Conservation (phyloP, 176 grass and related monocot species). For the Lolium perenne region DNA sequence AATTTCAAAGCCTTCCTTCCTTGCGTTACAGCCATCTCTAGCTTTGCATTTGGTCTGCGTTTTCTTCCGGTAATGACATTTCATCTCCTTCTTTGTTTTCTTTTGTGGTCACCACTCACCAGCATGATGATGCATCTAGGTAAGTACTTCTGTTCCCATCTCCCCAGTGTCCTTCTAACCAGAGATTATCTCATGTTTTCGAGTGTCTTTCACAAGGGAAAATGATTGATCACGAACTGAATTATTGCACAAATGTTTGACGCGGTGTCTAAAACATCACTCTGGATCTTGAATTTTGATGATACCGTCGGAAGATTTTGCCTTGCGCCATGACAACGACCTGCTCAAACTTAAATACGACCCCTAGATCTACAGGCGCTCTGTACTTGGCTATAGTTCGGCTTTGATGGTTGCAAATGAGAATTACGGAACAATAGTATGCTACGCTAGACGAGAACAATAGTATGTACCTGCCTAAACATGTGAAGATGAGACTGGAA, state of each 20-base stretch:
- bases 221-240: not conserved
- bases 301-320: not conserved
- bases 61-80: constrained; percentile 42
- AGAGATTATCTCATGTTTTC: not conserved
- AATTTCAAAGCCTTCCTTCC: constrained; percentile 35
- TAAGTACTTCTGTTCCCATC: not conserved
- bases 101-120: constrained; percentile 30
- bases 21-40: constrained; percentile 36
- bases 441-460: not conserved
- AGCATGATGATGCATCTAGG: not conserved
- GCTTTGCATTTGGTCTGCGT: constrained; percentile 28
- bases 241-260: not conserved
- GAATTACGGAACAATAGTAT: constrained; percentile 21
- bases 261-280: not conserved
- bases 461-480: not conserved
- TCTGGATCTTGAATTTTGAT: not conserved
- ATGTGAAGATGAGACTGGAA: constrained; percentile 29
- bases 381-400: constrained; percentile 47
- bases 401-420: constrained; percentile 36
- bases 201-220: not conserved
- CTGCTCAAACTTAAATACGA: constrained; percentile 29
- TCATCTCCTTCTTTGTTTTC: constrained; percentile 40
- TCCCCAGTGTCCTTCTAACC: not conserved
- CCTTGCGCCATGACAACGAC: constrained; percentile 15
- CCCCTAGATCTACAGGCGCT: constrained; percentile 9